Evolutionary conservation across 176 grass and related monocot genomes (phyloP), one percentile per base, ranked within the genome.

Genomic region (Lolium perenne): DNA sequence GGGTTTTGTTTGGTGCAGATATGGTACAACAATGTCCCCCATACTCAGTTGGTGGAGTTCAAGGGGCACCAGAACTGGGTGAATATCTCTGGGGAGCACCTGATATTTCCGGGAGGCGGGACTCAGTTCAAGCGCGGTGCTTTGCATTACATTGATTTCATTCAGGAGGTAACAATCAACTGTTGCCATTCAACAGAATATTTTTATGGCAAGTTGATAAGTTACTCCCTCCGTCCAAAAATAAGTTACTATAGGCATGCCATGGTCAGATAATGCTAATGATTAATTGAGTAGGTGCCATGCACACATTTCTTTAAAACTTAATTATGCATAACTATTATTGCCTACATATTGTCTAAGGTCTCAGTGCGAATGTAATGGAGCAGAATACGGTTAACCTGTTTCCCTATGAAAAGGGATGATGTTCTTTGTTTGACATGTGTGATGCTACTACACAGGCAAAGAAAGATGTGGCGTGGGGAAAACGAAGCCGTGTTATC

Each of bases 41-140:
- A 93, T 56, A 92, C 91, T 10, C 92, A 93, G 80, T 85, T 97
- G 71, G 95, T 87, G 58, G 45, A 82, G 61, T 90, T 91, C 83
- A 97, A 97, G 88, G 93, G 95, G 16, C 93, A 95, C 61, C 95
- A 97, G 65, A 97, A 97, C 70, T 95, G 95, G 95, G 63, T 95
- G 16, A 95, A 95, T 59, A 83, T 95, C 57, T 90, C 93, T 23
- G 93, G 95, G 48, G 95, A 95, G 40, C 84, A 91, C 54, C 91
- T 97, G 8, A 86, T 61, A 17, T 97, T 97, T 51, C 92, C 92
- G 0, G 93, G 95, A 68, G 95, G 93, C 8, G 95, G 95, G 46
- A 97, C 95, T 61, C 95, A 97, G 47, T 95, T 97, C 89, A 97
- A 95, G 62, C 79, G 88, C 51, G 95, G 93, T 32, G 95, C 91